Evolutionary conservation across 768 basidiomycete species (phyloP), one percentile per base, ranked within the genome.

Genomic region (Cyathus striatus): DNA sequence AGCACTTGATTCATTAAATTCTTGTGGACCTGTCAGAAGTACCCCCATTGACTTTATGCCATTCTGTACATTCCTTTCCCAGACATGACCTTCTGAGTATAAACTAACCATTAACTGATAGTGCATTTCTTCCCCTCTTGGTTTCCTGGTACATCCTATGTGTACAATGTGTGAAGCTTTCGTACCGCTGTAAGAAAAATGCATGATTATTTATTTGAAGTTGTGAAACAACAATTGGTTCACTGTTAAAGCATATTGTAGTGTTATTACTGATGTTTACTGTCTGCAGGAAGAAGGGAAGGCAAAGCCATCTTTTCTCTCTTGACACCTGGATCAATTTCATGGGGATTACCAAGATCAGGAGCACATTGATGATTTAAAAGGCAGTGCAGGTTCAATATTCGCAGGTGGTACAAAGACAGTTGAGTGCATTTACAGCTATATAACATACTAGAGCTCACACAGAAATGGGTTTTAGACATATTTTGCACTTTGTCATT

Each of bases 121-220:
- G 70, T 72, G 39, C 64, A 60, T 50, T 55, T 68, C 40, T 48
- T 71, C 13, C 69, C 69, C 1, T 44, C 26, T 13, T 71, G 69
- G 69, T 36, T 68, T 6, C 70, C 70, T 17, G 70, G 69, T 1
- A 57, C 63, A 17, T 53, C 57, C 27, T 70, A 61, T 42, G 56
- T 60, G 30, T 54, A 52, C 21, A 58, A 59, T 34, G 70, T 64
- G 6, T 52, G 57, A n/a, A 42, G 52, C 14, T 62, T 65, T 52
- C 55, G 54, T 26, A 52, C 39, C 33, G 49, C 50, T 14, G 55
- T 65, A 21, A 40, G 56, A 2, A 52, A 53, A 18, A 53, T 70
- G 56, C 54, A 59, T 38, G 58, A 67, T 13, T 54, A 54, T 20
- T 67, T 66, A 0, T 61, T 64, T 39, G 23, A 44, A 10, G 41